phyloP scores from a whole-genome alignment of 1,139 yeast species.

The Candida mesenterica region DNA sequence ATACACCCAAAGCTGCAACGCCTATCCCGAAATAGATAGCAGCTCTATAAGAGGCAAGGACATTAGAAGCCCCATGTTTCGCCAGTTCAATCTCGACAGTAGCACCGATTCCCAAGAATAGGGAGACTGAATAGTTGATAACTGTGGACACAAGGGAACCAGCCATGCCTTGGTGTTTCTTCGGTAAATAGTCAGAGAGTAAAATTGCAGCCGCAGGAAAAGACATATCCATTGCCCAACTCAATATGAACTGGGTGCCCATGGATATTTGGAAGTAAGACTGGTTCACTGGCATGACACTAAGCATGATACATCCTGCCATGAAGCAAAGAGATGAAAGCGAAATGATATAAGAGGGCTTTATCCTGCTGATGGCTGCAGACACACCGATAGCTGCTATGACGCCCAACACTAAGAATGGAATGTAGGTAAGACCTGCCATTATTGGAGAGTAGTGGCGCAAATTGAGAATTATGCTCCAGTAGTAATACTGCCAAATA shows the following conservation, averaged over 20 bases:
- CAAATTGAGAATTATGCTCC: constrained; percentile 42
- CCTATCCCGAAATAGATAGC: constrained; percentile 45
- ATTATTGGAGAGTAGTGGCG: constrained; percentile 43
- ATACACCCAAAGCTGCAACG: constrained; percentile 34
- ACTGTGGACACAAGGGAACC: constrained; percentile 57
- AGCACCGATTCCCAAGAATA: constrained; percentile 51
- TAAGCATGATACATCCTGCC: constrained; percentile 46
- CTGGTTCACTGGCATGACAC: constrained; percentile 49
- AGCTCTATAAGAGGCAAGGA: constrained; percentile 39
- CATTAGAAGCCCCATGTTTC: constrained; percentile 8
- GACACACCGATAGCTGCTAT: constrained; percentile 48
- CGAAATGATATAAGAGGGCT: constrained; percentile 45
- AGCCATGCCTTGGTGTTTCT: constrained; percentile 58
- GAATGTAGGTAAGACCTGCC: constrained; percentile 45
- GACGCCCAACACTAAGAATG: constrained; percentile 46
- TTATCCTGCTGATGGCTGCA: constrained; percentile 35
- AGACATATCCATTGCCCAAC: constrained; percentile 61
- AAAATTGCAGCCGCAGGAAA: constrained; percentile 58
- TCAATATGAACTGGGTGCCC: constrained; percentile 47
- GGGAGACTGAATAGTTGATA: constrained; percentile 52
- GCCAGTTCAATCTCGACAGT: constrained; percentile 44
- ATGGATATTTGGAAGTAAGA: constrained; percentile 44
- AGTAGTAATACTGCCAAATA: constrained; percentile 47
- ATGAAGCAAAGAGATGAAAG: constrained; percentile 46
- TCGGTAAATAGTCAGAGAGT: constrained; percentile 49